phyloP scores from a whole-genome alignment of 2,329 filamentous ascomycete species.

The Fusarium anguioides region DNA sequence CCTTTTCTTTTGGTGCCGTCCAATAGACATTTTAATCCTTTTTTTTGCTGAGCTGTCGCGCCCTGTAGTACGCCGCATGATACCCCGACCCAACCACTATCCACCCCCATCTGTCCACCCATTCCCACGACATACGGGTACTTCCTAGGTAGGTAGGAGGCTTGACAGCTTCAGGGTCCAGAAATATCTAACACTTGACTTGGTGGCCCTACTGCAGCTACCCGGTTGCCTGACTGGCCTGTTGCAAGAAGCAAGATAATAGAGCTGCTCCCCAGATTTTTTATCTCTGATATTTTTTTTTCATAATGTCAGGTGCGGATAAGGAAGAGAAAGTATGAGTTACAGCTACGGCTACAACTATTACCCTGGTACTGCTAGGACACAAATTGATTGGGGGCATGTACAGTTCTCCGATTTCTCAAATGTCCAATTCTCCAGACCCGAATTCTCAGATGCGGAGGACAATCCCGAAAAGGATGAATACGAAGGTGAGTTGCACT shows the following conservation, averaged over 20 bases:
- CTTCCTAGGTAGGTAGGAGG: conserved; percentile 35
- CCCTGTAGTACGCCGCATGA: conserved; percentile 42
- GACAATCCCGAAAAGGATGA: conserved; percentile 38
- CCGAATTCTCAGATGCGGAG: conserved; percentile 56
- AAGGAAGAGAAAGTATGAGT: conserved; percentile 57
- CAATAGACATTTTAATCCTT: conserved; percentile 33
- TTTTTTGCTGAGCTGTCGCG: conserved; percentile 39
- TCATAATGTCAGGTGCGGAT: conserved; percentile 44
- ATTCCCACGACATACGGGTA: conserved; percentile 27
- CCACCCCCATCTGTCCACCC: conserved; percentile 30
- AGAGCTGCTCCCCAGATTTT: conserved; percentile 48
- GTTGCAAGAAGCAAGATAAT: conserved; percentile 51
- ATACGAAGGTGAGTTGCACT: conserved; percentile 33
- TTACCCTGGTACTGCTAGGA: conserved; percentile 54
- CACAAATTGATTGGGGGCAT: conserved; percentile 52
- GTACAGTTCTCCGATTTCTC: conserved; percentile 58
- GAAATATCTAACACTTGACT: conserved; percentile 42
- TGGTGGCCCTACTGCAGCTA: conserved; percentile 48
- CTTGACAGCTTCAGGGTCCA: conserved; percentile 35
- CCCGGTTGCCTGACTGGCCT: conserved; percentile 49
- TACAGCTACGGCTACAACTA: conserved; percentile 48
- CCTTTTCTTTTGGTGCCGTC: conserved; percentile 21
- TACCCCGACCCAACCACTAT: conserved; percentile 30
- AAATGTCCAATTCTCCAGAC: conserved; percentile 55
- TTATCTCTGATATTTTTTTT: conserved; percentile 32